Base-by-base conservation (phyloP, 805 yeast genomes). In the Saccharomyces eubayanus region DNA sequence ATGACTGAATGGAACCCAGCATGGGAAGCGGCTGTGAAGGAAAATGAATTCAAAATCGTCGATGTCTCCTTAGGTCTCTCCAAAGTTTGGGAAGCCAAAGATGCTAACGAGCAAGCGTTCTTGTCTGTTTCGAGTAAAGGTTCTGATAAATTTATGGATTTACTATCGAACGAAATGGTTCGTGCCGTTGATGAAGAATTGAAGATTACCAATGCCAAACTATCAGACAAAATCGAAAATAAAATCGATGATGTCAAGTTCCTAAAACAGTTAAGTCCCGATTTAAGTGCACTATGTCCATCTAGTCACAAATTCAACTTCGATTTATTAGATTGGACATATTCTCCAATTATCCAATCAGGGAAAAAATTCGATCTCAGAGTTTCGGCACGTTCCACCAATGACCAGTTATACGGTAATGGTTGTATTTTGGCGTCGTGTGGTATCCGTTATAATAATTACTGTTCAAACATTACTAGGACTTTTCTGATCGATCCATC, bases 401-500 rank as follows among this genome's bases (percentile, higher is more conserved):
- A 81, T 55, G 80, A 81, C 47, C 80, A 79, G 59, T 74, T 86
- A 51, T 78, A 79, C 49, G 85, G 88, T 8, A 80, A 80, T 14
- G 92, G 96, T 27, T 89, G 87, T 36, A 90, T 92, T 51, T 71
- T 90, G 59, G 81, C 96, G 5, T 84, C 95, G 2, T 72, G 94
- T 57, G 97, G 96, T 52, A 76, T 92, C 57, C 81, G 96, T 63
- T 92, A 90, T 73, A 88, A 84, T 65, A 83, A 87, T 48, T 92
- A 92, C 71, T 89, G 96, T 68, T 87, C 97, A 6, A 89, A 87
- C 62, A 74, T 92, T 48, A 91, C 86, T 8, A 80, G 98, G 69
- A 87, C 97, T 0, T 92, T 88, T 62, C 76, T 92, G 67, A 88
- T 92, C 63, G 96, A 89, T 67, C 97, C 97, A 10, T 78, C 95